Percentiles rank a stretch among this genome's conserved stretches.
phyloP scores from a whole-genome alignment of 306 rosid species.

The Citrullus mucosospermus region DNA sequence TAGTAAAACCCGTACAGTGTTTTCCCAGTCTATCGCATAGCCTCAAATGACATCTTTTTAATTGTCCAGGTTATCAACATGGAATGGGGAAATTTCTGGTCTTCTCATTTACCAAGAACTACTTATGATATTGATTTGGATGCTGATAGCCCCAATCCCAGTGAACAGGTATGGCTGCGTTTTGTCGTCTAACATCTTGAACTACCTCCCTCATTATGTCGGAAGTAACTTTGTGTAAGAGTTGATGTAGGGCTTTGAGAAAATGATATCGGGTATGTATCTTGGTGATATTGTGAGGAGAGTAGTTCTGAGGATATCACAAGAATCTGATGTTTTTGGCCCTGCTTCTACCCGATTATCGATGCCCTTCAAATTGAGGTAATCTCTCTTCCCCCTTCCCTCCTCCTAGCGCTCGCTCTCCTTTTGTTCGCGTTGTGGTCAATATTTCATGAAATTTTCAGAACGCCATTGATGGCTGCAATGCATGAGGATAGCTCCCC shows the following conservation, averaged over 20 bases:
- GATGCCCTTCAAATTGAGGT: slow-evolving; percentile 62
- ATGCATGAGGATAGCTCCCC: slow-evolving; percentile 82
- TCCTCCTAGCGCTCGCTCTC: not conserved
- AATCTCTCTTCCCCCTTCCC: not conserved
- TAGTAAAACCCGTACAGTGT: not conserved
- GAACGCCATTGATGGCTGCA: slow-evolving; percentile 69
- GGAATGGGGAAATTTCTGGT: slow-evolving; percentile 98
- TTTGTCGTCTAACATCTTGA: not conserved
- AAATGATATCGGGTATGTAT: slow-evolving; percentile 95
- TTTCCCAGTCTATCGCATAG: not conserved
- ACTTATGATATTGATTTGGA: slow-evolving; percentile 64
- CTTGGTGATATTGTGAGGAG: slow-evolving; percentile 89
- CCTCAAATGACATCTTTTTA: not conserved
- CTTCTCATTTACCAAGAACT: slow-evolving; percentile 90
- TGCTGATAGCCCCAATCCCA: slow-evolving; percentile 84
- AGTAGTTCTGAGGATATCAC: slow-evolving; percentile 65
- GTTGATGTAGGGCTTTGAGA: slow-evolving; percentile 75
- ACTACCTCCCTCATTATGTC: not conserved
- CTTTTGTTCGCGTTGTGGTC: not conserved
- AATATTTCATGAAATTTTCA: slow-evolving; percentile 18
- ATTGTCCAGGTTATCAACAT: slow-evolving; percentile 60
- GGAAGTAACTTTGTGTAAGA: slow-evolving; percentile 8
- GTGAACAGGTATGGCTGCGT: slow-evolving; percentile 53
- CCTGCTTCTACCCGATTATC: slow-evolving; percentile 47
- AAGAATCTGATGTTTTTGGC: slow-evolving; percentile 60